Evolutionary conservation across 805 yeast species (phyloP), one percentile per base, ranked within the genome.

Genomic region (Pichia occidentalis): DNA sequence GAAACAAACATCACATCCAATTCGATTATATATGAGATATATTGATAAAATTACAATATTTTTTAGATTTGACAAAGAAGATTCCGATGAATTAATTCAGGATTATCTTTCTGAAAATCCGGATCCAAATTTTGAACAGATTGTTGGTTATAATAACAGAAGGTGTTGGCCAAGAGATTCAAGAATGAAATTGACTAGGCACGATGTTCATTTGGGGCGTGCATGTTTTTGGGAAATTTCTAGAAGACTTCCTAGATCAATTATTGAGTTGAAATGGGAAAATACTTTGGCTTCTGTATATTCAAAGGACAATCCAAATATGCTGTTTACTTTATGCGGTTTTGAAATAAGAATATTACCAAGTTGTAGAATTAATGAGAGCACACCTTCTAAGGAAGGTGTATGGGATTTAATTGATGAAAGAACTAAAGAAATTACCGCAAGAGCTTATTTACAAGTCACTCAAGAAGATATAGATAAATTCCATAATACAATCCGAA

Each of bases 91-190:
- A 8, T 63, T 92, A 29, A 73, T 83, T 13, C 80, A 80, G 42
- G 90, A 85, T 18, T 86, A 68, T 51, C 60, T 88, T 17, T 69
- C 83, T 0, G 95, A 85, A 49, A 83, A 85, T 51, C 95, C 96
- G 1, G 96, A 88, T 62, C 95, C 95, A 0, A 85, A 88, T 53
- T 85, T 84, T 58, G 95, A 84, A 51, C 83, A 80, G 49, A 78
- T 80, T 6, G 76, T 83, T 24, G 94, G 94, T 0, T 90, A 87
- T 58, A 84, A 83, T 52, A 90, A 86, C 49, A 82, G 83, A 49
- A 77, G 78, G 35, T 87, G 97, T 54, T 92, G 99, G 99, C 96
- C 98, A 3, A 65, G 84, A 31, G 97, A 92, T 55, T 66, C 80
- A 16, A 73, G 97, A 42, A 92, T 92, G 97, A 74, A 86, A 47